Base-by-base conservation (phyloP, 192 early-diverging fungal species). In the Cetraspora pellucida region DNA sequence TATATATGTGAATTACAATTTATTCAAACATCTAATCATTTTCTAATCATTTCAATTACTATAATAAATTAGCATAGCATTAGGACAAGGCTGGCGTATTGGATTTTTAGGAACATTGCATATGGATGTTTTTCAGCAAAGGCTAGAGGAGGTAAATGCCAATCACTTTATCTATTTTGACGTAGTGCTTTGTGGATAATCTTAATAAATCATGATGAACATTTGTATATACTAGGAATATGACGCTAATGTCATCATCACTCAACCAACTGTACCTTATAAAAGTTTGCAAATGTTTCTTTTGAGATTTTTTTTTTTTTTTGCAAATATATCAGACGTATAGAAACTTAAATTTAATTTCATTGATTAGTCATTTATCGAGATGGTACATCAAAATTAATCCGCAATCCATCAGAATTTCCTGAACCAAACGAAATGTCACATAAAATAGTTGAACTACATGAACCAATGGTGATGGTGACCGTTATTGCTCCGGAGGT, bases 41-140 rank as follows among this genome's bases (percentile, higher is more conserved):
- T 63, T 30, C 16, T 28, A 63, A 30, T 27, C 3, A 30, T 43
- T 54, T 54, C 19, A 52, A 3, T 52, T 52, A 52, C 10, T 52
- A 17, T 19, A 0, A 4, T 54, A 54, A 10, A 55, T 27, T 46
- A 89, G 92, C 78, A 87, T 80, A 21, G 94, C 96, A 25, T 77
- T 99, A 28, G 97, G 97, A 3, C 97, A 99, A 82, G 97, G 97
- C 4, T 99, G 95, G 90, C 89, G 97, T 2, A 82, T 99, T 23
- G 97, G 97, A 11, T 99, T 99, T 70, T 78, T 99, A 66, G 97
- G 97, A 21, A 98, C 95, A 0, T 77, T 99, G 45, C 97, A 99
- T 75, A 97, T 98, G 97, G 97, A 99, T 81, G 97, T 99, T 31
- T 99, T 99, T 78, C 83, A 94, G 19, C 95, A 99, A 80, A 86